Base-by-base conservation (phyloP, 345 rosid species). In the Clarkia xantiana region DNA sequence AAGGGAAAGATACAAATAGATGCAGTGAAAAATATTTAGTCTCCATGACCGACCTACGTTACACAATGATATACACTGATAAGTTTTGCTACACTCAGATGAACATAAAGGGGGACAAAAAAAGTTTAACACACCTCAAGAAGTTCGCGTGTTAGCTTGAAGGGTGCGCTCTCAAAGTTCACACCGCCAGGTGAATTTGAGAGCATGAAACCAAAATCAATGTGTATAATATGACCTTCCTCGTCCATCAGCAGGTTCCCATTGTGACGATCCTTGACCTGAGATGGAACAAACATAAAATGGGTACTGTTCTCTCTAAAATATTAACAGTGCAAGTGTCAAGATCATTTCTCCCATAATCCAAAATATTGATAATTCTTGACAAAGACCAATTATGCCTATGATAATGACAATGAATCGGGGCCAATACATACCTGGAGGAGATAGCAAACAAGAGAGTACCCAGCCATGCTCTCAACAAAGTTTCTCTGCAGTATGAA, bases 401-500 rank as follows among this genome's bases (percentile, higher is more conserved):
- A 29, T 29, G 36, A 29, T 29, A 29, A 1, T 29, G 36, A 29
- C 4, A 29, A 29, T 5, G 36, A 29, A 7, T 29, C 36, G 8
- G 12, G 47, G 13, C 19, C 18, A 25, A 25, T 46, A 10, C 52
- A 46, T 59, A 87, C 99, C 95, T 87, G 96, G 48, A 93, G 82
- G 53, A 93, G 88, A 72, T 87, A 93, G 79, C 96, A 93, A 57
- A 93, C 96, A 45, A 93, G 73, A 41, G 96, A 93, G 77, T 87
- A 93, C 63, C 99, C 99, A 45, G 95, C 99, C 99, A 93, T 84
- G 73, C 99, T 87, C 70, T 87, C 99, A 38, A 93, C 96, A 68
- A 87, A 93, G 70, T 84, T 93, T 70, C 99, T 87, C 99, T 93
- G 88, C 36, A 29, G 36, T 29, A 29, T 29, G 36, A 29, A 7